A percentile compares a stretch with the other conserved stretches of the same genome.
Evolutionary conservation across 1,284 basidiomycete genomes (phyloP).

Genomic region (Puccinia horiana): DNA sequence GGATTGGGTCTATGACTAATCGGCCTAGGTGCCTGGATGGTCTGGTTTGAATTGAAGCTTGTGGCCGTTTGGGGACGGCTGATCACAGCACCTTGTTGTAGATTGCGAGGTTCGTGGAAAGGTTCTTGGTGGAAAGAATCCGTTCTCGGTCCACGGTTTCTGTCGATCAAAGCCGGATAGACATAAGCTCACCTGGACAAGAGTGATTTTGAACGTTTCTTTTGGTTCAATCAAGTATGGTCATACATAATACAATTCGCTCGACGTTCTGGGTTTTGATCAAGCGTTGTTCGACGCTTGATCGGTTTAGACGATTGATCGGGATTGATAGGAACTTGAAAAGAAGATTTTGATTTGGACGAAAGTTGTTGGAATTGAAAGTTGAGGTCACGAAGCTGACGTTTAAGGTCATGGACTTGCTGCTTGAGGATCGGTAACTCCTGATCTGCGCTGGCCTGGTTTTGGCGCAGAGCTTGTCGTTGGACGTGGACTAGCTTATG

Average conservation of each 20-base stretch:
- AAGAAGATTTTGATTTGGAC: not conserved
- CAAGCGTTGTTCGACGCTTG: conserved; percentile 14
- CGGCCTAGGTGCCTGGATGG: not conserved
- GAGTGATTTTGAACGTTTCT: not conserved
- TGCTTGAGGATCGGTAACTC: conserved; percentile 21
- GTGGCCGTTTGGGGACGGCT: not conserved
- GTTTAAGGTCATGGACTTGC: conserved; percentile 18
- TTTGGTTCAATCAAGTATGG: not conserved
- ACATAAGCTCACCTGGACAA: not conserved
- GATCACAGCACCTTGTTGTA: not conserved
- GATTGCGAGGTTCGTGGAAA: not conserved
- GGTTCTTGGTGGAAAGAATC: conserved; percentile 4
- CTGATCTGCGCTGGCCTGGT: not conserved
- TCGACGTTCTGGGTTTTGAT: not conserved
- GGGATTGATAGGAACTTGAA: not conserved
- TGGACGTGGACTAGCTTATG: conserved; percentile 24
- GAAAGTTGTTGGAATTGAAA: not conserved
- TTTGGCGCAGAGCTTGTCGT: not conserved
- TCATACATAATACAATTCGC: not conserved
- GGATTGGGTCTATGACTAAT: conserved; percentile 4
- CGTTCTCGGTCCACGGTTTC: not conserved
- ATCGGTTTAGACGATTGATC: not conserved
- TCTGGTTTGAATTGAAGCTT: not conserved
- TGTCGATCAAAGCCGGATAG: not conserved
- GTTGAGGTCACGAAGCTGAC: not conserved